Percentiles rank a stretch among this genome's conserved stretches.
These are phyloP conservation scores for Theobroma grandiflorum DNA, from an alignment of 441 rosid genomes.

Conservation along the genomic window DNA sequence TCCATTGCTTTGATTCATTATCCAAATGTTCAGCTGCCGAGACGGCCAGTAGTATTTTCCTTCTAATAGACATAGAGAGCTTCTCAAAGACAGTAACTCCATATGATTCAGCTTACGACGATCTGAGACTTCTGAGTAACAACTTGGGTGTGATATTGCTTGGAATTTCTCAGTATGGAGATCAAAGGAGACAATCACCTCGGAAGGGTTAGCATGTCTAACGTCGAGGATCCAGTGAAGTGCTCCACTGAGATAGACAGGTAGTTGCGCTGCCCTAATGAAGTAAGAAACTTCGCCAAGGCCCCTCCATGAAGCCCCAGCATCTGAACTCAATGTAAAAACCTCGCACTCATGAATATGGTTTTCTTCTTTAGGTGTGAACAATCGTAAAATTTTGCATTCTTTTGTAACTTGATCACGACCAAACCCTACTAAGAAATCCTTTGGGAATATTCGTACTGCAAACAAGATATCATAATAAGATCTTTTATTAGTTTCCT, in stretches of 20 bases:
- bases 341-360: no score
- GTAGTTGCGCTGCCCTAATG: no score
- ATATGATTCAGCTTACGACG: not conserved
- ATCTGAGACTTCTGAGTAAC: not conserved
- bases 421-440: not conserved
- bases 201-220: no score
- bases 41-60: not conserved
- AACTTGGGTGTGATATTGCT: no score
- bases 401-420: slow-evolving; percentile 13
- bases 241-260: no score
- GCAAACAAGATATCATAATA: not conserved
- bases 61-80: not conserved
- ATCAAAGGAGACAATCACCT: no score
- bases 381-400: slow-evolving; percentile 1
- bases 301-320: no score
- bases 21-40: not conserved
- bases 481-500: not conserved
- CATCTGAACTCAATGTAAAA: no score
- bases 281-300: no score
- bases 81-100: not conserved
- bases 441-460: not conserved
- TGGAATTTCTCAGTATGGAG: no score
- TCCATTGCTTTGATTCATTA: not conserved
- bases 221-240: no score
- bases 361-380: not conserved